These are phyloP conservation scores for Pseudonitzschia multiseries DNA, from an alignment of 108 stramenopile species.

Conservation along the genomic window DNA sequence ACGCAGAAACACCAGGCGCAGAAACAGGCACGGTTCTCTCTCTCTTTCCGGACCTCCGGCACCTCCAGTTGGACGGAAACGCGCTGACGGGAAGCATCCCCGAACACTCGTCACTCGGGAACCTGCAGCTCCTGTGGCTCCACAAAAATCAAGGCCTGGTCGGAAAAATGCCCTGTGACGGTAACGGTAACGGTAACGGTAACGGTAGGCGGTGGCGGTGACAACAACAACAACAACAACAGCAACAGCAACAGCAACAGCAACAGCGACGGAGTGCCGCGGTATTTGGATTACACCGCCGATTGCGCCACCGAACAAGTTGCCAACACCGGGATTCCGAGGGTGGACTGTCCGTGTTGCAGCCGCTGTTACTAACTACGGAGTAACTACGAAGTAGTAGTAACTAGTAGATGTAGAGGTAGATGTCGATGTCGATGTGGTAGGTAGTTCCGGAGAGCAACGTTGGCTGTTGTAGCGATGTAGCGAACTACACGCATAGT, in stretches of 20 bases:
- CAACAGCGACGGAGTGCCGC: not conserved
- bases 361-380: not conserved
- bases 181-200: no score
- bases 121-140: slow-evolving; percentile 3
- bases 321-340: not conserved
- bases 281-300: not conserved
- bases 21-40: no score
- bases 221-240: not conserved
- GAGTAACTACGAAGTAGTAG: no score
- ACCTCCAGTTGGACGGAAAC: slow-evolving; percentile 24
- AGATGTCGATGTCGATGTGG: no score
- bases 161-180: slow-evolving; percentile 1
- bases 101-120: not conserved
- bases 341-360: not conserved
- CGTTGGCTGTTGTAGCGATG: no score
- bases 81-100: slow-evolving; percentile 45
- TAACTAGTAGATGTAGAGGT: no score
- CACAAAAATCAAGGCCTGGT: not conserved
- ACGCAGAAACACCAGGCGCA: no score
- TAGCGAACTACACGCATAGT: no score
- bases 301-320: not conserved
- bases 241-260: no score
- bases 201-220: not conserved
- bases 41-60: not conserved
- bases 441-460: no score